A percentile compares a stretch with the other conserved stretches of the same genome.
Conservation (phyloP, 2,329 filamentous ascomycete genomes). For the Hypoxylon sp. region DNA sequence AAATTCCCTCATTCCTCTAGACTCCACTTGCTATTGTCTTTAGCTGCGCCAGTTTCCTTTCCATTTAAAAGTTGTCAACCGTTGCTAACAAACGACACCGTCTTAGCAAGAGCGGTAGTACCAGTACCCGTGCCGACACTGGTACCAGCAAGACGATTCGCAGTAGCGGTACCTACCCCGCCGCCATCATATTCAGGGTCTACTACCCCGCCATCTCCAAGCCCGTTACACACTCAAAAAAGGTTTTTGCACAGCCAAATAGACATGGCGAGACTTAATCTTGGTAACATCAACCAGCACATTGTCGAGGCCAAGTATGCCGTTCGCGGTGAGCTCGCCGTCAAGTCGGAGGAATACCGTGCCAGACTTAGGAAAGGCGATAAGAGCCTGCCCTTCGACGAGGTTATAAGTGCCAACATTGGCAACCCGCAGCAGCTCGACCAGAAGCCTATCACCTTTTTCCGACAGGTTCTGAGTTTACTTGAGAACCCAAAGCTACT, state of each 20-base stretch:
- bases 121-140: constrained; percentile 21
- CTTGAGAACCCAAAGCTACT: constrained; percentile 90
- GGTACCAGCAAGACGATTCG: constrained; percentile 6
- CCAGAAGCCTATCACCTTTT: constrained; percentile 99
- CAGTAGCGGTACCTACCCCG: constrained; percentile 27
- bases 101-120: constrained; percentile 24
- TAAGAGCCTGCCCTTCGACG: constrained; percentile 80
- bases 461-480: constrained; percentile 94
- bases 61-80: constrained; percentile 1
- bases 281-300: constrained; percentile 92
- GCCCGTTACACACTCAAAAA: constrained; percentile 27
- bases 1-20: constrained; percentile 37
- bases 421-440: constrained; percentile 99
- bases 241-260: constrained; percentile 40
- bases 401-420: constrained; percentile 97
- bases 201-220: constrained; percentile 43
- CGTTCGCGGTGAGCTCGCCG: constrained; percentile 93
- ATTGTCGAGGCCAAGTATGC: constrained; percentile 92
- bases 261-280: constrained; percentile 67
- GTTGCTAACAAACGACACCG: constrained; percentile 1
- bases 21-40: constrained; percentile 9
- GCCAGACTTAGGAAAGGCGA: constrained; percentile 74
- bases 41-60: neutral
- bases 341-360: constrained; percentile 92
- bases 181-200: constrained; percentile 39